Evolutionary conservation across 345 rosid genomes (phyloP), one percentile per base, ranked within the genome.

Genomic region (Boechera divaricarpa): DNA sequence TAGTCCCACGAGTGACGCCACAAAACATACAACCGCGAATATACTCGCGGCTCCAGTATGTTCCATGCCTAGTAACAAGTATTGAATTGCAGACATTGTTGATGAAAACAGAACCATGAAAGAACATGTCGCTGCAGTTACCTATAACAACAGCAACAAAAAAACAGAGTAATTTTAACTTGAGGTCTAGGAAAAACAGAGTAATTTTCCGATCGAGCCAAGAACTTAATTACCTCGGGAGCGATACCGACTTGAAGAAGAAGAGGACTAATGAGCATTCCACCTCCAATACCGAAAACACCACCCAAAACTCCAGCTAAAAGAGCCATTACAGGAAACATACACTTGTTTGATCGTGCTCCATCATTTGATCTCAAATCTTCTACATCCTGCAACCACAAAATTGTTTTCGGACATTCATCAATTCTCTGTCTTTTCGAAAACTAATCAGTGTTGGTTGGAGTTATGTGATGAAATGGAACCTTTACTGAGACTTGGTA

Each of bases 251-350:
- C 87, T 26, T 87, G 95, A 41, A 94, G 91, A 56, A 94, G 98
- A 77, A 94, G 97, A 16, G 90, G 98, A 72, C 94, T 92, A 63
- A 88, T 88, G 29, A 92, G 90, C 97, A 92, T 90, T 42, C 94
- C 98, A 4, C 98, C 97, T 49, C 98, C 98, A 63, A 94, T 88
- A 42, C 98, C 98, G 3, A 92, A 94, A 72, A 89, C 81, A 69
- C 98, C 96, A 13, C 96, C 98, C 63, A 94, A 45, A 5, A 86
- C 67, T 53, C 98, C 98, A 2, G 98, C 97, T 69, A 87, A 29
- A 5, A 92, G 76, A 10, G 97, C 92, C 93, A 90, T 92, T 33
- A 78, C 6, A 3, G 97, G 97, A 77, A 92, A 88, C 18, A 80
- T 73, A 61, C 82, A 55, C 75, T 74, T 79, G 83, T 79, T 84